A percentile compares a stretch with the other conserved stretches of the same genome.
These are phyloP conservation scores for Vitis hybrid DNA, from an alignment of 177 flowering plant species.

Conservation along the genomic window DNA sequence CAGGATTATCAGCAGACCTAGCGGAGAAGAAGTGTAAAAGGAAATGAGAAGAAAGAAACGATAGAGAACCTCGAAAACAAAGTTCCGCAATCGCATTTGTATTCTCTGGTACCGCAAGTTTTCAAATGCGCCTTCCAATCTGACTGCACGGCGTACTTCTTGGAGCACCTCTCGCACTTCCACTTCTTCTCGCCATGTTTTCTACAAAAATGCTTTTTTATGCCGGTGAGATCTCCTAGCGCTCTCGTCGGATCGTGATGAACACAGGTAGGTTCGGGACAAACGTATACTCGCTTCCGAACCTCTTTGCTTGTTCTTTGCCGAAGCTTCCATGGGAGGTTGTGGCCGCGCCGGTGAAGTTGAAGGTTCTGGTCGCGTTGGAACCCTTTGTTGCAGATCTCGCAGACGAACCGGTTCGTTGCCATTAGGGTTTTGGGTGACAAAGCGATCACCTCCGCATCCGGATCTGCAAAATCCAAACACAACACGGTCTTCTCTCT, in stretches of 20 bases:
- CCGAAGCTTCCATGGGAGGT: conserved; percentile 90
- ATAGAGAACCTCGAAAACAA: conserved; percentile 70
- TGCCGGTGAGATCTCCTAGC: conserved; percentile 91
- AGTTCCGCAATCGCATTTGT: conserved; percentile 93
- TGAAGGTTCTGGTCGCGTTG: conserved; percentile 96
- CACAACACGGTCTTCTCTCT: background rate
- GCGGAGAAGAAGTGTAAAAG: background rate
- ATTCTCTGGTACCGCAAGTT: conserved; percentile 85
- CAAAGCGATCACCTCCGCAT: conserved; percentile 83
- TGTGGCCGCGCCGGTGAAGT: conserved; percentile 91
- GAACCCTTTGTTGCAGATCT: conserved; percentile 94
- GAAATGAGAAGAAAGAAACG: background rate
- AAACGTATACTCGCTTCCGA: conserved; percentile 80
- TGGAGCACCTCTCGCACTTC: conserved; percentile 89
- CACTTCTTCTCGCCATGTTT: conserved; percentile 98
- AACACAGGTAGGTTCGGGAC: conserved; percentile 83
- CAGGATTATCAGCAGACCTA: background rate
- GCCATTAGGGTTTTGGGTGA: conserved; percentile 89
- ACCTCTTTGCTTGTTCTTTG: conserved; percentile 60
- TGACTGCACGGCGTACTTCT: conserved; percentile 88
- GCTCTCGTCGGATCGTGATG: conserved; percentile 88
- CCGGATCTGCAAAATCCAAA: conserved; percentile 62
- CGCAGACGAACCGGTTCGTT: conserved; percentile 88
- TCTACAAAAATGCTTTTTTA: conserved; percentile 88
- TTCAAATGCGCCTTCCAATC: conserved; percentile 98